phyloP scores from a whole-genome alignment of 2,329 filamentous ascomycete genomes.

The Incumbomyces lentus region DNA sequence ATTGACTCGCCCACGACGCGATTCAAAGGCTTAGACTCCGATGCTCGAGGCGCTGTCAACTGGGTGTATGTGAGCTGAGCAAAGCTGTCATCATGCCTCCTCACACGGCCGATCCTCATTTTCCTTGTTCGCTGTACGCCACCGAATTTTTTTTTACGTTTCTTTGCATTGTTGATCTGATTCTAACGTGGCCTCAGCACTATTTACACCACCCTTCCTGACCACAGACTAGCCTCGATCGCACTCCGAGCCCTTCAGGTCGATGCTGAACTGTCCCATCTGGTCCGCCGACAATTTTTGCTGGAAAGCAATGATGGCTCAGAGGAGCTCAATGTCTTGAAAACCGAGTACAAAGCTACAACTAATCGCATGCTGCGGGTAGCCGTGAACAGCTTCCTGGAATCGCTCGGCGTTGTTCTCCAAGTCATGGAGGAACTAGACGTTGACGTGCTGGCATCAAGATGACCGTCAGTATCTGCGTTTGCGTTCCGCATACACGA shows the following conservation, averaged over 20 bases:
- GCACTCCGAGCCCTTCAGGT: constrained; percentile 69
- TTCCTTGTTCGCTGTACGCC: constrained; percentile 55
- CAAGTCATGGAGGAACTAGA: constrained; percentile 88
- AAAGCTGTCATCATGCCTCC: constrained; percentile 15
- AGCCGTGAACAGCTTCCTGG: constrained; percentile 92
- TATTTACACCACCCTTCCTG: constrained; percentile 72
- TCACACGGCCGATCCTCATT: constrained; percentile 34
- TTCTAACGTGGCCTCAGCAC: constrained; percentile 39
- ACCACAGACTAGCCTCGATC: constrained; percentile 62
- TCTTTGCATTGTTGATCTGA: neutral
- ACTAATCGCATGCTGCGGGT: constrained; percentile 96
- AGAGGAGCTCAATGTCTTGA: constrained; percentile 46
- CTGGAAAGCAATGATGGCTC: constrained; percentile 33
- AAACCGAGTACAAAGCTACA: constrained; percentile 70
- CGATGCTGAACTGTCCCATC: constrained; percentile 77
- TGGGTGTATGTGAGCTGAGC: neutral
- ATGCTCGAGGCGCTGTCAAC: constrained; percentile 2
- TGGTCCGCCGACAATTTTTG: constrained; percentile 63
- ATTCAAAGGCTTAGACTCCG: neutral
- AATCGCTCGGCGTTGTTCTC: constrained; percentile 71
- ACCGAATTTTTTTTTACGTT: neutral
- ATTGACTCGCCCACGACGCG: constrained; percentile 1
- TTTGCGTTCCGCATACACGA: neutral
- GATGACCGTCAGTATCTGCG: neutral
- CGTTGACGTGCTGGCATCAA: constrained; percentile 55